These are phyloP conservation scores for Fomitopsis palustris DNA, from an alignment of 1,284 basidiomycete genomes.

Conservation along the genomic window DNA sequence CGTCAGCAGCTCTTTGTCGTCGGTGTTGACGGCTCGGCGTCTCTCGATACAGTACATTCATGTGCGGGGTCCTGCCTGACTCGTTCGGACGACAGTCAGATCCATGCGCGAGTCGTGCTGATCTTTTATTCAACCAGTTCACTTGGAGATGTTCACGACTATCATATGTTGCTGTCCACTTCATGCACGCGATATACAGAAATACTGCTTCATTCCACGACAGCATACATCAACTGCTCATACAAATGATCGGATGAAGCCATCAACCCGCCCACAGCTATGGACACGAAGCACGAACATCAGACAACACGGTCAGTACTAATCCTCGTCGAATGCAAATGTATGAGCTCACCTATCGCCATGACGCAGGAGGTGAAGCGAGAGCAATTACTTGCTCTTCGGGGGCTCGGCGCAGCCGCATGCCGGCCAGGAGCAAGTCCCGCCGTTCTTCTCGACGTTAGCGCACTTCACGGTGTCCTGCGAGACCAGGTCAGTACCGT, in stretches of 20 bases:
- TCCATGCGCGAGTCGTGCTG: background rate
- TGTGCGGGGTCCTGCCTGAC: no score
- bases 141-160: background rate
- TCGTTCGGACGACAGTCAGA: no score
- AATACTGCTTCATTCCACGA: background rate
- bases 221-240: background rate
- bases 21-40: background rate
- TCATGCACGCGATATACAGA: background rate
- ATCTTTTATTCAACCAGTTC: background rate
- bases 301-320: no score
- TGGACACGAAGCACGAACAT: background rate
- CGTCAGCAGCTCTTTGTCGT: background rate
- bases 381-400: conserved; percentile 3
- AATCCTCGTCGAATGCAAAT: background rate
- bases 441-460: conserved; percentile 5
- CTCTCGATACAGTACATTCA: no score
- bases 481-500: background rate
- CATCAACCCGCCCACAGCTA: background rate
- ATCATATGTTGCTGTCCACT: background rate
- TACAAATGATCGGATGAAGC: background rate
- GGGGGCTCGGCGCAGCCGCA: conserved; percentile 7
- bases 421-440: conserved; percentile 4
- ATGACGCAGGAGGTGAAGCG: background rate
- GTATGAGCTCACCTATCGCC: background rate
- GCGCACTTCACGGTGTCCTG: conserved; percentile 7